phyloP scores from a whole-genome alignment of 1,284 basidiomycete species.

The Serendipita sp. region DNA sequence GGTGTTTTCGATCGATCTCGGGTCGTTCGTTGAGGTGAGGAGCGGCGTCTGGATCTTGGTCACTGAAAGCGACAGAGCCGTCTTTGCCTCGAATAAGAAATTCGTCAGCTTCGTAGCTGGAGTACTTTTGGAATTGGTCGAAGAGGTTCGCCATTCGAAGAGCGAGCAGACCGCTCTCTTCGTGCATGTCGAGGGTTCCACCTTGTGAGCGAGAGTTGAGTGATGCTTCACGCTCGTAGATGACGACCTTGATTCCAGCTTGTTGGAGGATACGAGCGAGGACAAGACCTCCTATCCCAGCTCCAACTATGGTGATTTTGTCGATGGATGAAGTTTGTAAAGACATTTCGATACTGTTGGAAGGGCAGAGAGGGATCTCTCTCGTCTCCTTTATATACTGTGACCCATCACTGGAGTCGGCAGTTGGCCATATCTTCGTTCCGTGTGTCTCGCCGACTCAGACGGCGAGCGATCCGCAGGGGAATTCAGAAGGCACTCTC shows the following conservation, averaged over 20 bases:
- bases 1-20: conserved; percentile 11
- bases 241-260: conserved; percentile 18
- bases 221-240: conserved; percentile 26
- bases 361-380: too few species aligned
- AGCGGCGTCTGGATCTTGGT: not conserved
- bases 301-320: conserved; percentile 23
- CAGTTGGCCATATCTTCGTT: too few species aligned
- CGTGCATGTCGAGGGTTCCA: conserved; percentile 28
- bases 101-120: conserved; percentile 19
- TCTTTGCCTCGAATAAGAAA: conserved; percentile 19
- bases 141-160: conserved; percentile 21
- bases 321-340: too few species aligned
- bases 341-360: too few species aligned
- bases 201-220: conserved; percentile 22
- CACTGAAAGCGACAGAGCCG: conserved; percentile 10
- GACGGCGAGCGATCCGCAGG: too few species aligned
- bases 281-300: conserved; percentile 26
- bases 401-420: too few species aligned
- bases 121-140: conserved; percentile 19
- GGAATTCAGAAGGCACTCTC: too few species aligned
- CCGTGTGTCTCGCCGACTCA: too few species aligned
- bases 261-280: conserved; percentile 25
- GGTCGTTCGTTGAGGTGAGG: conserved; percentile 1
- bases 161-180: conserved; percentile 23
- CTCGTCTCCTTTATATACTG: too few species aligned